A percentile compares a stretch with the other conserved stretches of the same genome.
Evolutionary conservation across 2,329 filamentous ascomycete species (phyloP).

Genomic region (Cladophialophora yegresii): DNA sequence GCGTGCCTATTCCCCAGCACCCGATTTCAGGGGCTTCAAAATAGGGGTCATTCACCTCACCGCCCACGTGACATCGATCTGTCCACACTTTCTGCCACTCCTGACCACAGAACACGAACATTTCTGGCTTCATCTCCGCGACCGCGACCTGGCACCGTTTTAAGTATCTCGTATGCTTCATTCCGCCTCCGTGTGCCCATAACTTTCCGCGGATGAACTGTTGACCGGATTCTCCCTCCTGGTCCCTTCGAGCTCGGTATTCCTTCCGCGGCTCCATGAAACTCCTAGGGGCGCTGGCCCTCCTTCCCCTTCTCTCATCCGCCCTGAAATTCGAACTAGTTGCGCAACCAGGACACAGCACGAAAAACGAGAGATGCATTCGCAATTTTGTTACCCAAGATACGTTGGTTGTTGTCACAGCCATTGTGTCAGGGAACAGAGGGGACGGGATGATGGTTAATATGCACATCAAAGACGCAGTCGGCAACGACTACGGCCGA

Average conservation of each 20-base stretch:
- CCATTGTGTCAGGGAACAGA: constrained; percentile 78
- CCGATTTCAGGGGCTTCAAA: not conserved
- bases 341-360: constrained; percentile 64
- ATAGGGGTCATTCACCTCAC: constrained; percentile 21
- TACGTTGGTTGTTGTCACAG: constrained; percentile 92
- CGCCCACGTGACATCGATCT: constrained; percentile 26
- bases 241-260: not conserved
- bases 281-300: constrained; percentile 37
- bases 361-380: constrained; percentile 80
- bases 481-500: constrained; percentile 93
- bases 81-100: constrained; percentile 27
- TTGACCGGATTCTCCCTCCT: constrained; percentile 1
- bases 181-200: not conserved
- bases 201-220: constrained; percentile 6
- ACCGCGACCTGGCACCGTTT: not conserved
- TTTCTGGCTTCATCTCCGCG: constrained; percentile 5
- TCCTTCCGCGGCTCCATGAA: constrained; percentile 26
- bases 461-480: constrained; percentile 94
- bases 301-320: constrained; percentile 46
- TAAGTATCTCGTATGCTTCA: not conserved
- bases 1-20: not conserved
- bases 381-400: constrained; percentile 93
- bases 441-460: constrained; percentile 93
- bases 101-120: constrained; percentile 20
- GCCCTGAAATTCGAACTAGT: constrained; percentile 93